phyloP scores from a whole-genome alignment of 257 asterid species.

The Lantana camara region DNA sequence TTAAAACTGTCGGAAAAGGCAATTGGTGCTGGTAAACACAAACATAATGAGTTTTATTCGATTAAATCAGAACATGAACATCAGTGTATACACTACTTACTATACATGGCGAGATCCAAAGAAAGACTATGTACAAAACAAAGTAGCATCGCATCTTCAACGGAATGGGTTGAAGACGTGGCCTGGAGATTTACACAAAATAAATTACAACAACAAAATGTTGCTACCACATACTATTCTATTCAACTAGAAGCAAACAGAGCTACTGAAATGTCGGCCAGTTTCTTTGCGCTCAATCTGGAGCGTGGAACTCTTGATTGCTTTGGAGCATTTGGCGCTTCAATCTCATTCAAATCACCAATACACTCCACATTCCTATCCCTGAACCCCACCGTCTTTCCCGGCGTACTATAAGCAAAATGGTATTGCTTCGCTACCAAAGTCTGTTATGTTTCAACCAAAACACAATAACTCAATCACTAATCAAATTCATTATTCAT shows the following conservation, averaged over 20 bases:
- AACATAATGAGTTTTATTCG: too few relatives aligned
- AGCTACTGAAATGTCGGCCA: constrained; percentile 56
- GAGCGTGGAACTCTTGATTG: constrained; percentile 47
- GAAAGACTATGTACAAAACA: too few relatives aligned
- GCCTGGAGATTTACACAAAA: constrained; percentile 23
- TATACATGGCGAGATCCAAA: too few relatives aligned
- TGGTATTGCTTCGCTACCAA: constrained; percentile 62
- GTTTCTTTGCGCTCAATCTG: constrained; percentile 44
- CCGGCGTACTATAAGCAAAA: constrained; percentile 69
- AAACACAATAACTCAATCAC: background rate
- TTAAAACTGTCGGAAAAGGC: too few relatives aligned
- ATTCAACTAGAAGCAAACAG: constrained; percentile 44
- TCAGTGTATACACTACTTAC: too few relatives aligned
- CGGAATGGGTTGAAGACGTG: constrained; percentile 40
- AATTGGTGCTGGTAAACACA: too few relatives aligned
- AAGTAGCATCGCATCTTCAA: constrained; percentile 35
- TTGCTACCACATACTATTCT: constrained; percentile 23
- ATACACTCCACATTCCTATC: constrained; percentile 20
- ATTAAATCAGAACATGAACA: too few relatives aligned
- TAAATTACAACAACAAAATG: constrained; percentile 22
- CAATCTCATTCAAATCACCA: constrained; percentile 35
- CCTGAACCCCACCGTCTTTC: constrained; percentile 46
- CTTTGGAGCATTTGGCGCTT: constrained; percentile 71
- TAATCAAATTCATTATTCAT: too few relatives aligned
- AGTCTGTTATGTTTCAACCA: constrained; percentile 59